Evolutionary conservation across 305 asterid genomes (phyloP).

Genomic region (Euphrasia arctica): DNA sequence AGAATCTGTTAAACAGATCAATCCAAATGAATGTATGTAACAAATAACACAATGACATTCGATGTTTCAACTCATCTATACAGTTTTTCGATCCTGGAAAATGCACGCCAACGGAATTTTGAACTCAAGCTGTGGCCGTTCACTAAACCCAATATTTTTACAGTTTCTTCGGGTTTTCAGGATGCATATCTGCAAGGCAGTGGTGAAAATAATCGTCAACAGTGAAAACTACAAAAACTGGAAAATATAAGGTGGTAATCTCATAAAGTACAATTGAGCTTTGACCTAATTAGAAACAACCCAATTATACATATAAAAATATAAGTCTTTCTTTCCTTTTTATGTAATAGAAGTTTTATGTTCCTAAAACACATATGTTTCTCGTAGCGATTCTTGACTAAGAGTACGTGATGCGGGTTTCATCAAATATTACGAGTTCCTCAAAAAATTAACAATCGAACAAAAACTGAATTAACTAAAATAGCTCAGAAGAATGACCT

Average conservation of each 20-base stretch:
- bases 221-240: neutral
- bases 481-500: conserved; percentile 38
- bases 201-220: neutral
- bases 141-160: conserved; percentile 20
- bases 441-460: neutral
- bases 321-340: neutral
- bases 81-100: conserved; percentile 29
- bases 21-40: neutral
- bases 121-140: conserved; percentile 25
- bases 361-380: too few species aligned
- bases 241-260: neutral
- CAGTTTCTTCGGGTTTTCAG: neutral
- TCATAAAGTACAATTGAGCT: neutral
- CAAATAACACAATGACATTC: conserved; percentile 1
- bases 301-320: neutral
- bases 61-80: conserved; percentile 32
- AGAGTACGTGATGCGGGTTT: too few species aligned
- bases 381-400: too few species aligned
- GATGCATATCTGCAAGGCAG: neutral
- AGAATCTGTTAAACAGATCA: neutral
- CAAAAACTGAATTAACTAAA: neutral
- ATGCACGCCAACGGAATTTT: conserved; percentile 29
- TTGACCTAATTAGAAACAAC: neutral
- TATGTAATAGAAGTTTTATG: neutral
- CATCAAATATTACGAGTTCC: neutral